phyloP scores from a whole-genome alignment of 2,329 filamentous ascomycete genomes.

The Aspergillus hiratsukae region DNA sequence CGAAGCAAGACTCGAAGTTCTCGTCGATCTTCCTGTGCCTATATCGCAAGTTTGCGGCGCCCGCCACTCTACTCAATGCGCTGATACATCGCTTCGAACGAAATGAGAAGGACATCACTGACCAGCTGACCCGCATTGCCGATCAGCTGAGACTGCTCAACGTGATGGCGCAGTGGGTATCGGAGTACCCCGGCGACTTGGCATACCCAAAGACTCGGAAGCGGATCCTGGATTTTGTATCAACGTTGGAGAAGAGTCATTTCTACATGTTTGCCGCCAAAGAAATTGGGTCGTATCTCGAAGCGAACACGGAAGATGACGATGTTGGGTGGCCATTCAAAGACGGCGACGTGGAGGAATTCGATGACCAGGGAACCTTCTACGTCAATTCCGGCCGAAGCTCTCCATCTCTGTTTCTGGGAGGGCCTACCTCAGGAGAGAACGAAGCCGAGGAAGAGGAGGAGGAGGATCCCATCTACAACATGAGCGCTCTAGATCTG shows the following conservation, averaged over 20 bases:
- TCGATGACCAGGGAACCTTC: conserved; percentile 39
- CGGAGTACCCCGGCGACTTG: conserved; percentile 88
- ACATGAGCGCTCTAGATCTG: conserved; percentile 37
- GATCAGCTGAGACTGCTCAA: conserved; percentile 79
- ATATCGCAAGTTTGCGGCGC: conserved; percentile 89
- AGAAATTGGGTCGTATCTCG: conserved; percentile 76
- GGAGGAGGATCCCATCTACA: conserved; percentile 35
- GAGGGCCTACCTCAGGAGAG: conserved; percentile 13
- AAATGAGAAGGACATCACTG: conserved; percentile 68
- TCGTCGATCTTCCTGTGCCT: conserved; percentile 83
- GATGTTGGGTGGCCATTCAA: conserved; percentile 88
- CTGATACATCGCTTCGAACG: conserved; percentile 61
- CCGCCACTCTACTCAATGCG: conserved; percentile 69
- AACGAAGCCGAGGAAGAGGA: conserved; percentile 29
- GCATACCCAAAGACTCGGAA: conserved; percentile 69
- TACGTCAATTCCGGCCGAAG: conserved; percentile 39
- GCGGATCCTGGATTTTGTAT: conserved; percentile 70
- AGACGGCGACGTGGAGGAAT: conserved; percentile 57
- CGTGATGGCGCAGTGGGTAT: conserved; percentile 83
- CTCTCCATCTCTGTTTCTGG: conserved; percentile 32
- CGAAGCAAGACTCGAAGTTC: conserved; percentile 85
- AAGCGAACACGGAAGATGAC: conserved; percentile 76
- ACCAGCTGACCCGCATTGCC: conserved; percentile 71
- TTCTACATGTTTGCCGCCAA: conserved; percentile 81
- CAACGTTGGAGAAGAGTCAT: conserved; percentile 67